These are phyloP conservation scores for Ulvella scutata DNA, from an alignment of 139 green algal genomes.

Conservation along the genomic window DNA sequence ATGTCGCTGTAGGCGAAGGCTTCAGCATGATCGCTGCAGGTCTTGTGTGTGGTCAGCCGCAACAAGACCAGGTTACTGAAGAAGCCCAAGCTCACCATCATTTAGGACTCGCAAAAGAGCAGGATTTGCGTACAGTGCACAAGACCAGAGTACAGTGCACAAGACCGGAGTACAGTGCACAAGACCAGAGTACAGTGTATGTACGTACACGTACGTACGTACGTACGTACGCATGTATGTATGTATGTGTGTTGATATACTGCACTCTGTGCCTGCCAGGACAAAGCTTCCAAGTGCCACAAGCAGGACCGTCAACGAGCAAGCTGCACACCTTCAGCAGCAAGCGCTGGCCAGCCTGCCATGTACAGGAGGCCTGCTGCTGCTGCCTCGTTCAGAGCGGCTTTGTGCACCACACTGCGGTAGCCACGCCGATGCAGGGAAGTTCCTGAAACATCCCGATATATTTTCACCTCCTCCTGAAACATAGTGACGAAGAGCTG, in stretches of 20 bases:
- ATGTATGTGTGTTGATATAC: background rate
- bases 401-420: slow-evolving; percentile 59
- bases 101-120: too few species aligned
- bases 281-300: background rate
- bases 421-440: slow-evolving; percentile 80
- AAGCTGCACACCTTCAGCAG: background rate
- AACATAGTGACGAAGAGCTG: slow-evolving; percentile 61
- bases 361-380: slow-evolving; percentile 63
- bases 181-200: background rate
- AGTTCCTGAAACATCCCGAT: slow-evolving; percentile 65
- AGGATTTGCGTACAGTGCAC: too few species aligned
- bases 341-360: slow-evolving; percentile 34
- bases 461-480: slow-evolving; percentile 44
- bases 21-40: too few species aligned
- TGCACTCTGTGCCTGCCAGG: background rate
- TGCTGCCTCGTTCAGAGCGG: slow-evolving; percentile 74
- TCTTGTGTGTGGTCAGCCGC: background rate
- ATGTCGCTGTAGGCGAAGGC: too few species aligned
- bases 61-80: too few species aligned
- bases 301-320: background rate
- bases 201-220: background rate
- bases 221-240: background rate
- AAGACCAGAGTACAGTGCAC: too few species aligned
- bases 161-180: background rate
- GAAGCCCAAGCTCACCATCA: too few species aligned